A percentile compares a stretch with the other conserved stretches of the same genome.
Evolutionary conservation across 768 basidiomycete genomes (phyloP).

Genomic region (Phylloporus sp.): DNA sequence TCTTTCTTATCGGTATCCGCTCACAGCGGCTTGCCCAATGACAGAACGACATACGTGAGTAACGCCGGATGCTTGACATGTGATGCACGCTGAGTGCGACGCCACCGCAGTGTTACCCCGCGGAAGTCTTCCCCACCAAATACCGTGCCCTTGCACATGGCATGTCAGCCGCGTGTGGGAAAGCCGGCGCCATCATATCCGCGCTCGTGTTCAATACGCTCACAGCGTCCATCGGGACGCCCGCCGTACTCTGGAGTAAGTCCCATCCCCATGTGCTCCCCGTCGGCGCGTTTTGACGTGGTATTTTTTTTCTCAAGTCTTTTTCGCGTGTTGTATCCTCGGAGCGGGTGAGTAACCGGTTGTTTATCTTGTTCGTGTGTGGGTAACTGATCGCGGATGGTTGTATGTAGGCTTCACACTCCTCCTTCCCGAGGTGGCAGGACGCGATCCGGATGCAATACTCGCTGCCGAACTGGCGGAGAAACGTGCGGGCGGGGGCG

Average conservation of each 20-base stretch:
- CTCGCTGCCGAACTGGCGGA: conserved; percentile 36
- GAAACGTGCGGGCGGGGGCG: not conserved
- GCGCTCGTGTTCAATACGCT: conserved; percentile 69
- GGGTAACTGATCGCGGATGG: conserved; percentile 1
- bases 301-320: conserved; percentile 39
- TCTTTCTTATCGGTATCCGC: not conserved
- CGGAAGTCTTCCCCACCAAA: conserved; percentile 75
- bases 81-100: not conserved
- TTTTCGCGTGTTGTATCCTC: conserved; percentile 56
- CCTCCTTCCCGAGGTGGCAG: conserved; percentile 48
- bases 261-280: conserved; percentile 12
- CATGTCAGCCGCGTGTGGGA: conserved; percentile 67
- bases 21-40: not conserved
- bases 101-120: conserved; percentile 55
- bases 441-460: conserved; percentile 47
- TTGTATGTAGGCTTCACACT: conserved; percentile 34
- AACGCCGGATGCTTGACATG: not conserved
- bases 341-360: conserved; percentile 40
- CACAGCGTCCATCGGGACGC: conserved; percentile 55
- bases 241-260: conserved; percentile 67
- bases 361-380: not conserved
- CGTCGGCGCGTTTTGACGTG: not conserved
- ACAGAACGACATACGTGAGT: conserved; percentile 50
- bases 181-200: conserved; percentile 72
- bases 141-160: conserved; percentile 74